Conservation (phyloP, 768 basidiomycete genomes). For the Kwoniella dejecticola region DNA sequence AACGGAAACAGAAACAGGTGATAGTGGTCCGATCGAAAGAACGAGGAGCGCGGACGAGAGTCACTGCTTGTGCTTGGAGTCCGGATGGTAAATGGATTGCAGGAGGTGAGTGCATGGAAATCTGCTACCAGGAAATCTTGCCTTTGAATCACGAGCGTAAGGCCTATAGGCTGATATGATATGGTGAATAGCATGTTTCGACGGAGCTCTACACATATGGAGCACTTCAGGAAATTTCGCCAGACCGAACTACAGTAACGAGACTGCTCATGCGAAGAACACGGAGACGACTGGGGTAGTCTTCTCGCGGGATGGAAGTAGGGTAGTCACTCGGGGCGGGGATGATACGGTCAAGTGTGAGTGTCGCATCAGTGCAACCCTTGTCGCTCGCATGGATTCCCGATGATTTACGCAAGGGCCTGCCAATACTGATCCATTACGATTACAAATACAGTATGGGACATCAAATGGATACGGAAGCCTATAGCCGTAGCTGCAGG, state of each 20-base stretch:
- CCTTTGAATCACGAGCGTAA: neutral
- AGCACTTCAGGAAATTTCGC: slow-evolving; percentile 89
- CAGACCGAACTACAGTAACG: slow-evolving; percentile 79
- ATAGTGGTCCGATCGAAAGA: slow-evolving; percentile 97
- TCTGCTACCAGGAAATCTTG: too few relatives aligned
- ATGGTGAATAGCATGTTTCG: slow-evolving; percentile 68
- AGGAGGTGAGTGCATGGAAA: slow-evolving; percentile 73
- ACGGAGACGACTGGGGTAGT: slow-evolving; percentile 83
- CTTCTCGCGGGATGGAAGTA: slow-evolving; percentile 85
- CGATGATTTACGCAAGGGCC: too few relatives aligned
- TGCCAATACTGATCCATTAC: too few relatives aligned
- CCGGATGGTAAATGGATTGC: slow-evolving; percentile 85
- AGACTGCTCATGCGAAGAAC: slow-evolving; percentile 82
- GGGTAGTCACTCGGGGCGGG: slow-evolving; percentile 83
- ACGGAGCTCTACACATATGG: slow-evolving; percentile 94
- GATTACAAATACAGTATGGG: slow-evolving; percentile 96
- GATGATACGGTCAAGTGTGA: slow-evolving; percentile 94
- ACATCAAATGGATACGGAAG: slow-evolving; percentile 84
- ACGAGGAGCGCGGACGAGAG: slow-evolving; percentile 87
- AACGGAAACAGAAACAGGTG: slow-evolving; percentile 89
- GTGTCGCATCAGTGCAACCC: too few relatives aligned
- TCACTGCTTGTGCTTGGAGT: slow-evolving; percentile 83
- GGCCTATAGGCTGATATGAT: neutral
- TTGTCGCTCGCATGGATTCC: too few relatives aligned
- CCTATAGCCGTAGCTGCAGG: slow-evolving; percentile 70